These are phyloP conservation scores for Hypsizygus ulmarius DNA, from an alignment of 1,284 basidiomycete species.

Conservation along the genomic window DNA sequence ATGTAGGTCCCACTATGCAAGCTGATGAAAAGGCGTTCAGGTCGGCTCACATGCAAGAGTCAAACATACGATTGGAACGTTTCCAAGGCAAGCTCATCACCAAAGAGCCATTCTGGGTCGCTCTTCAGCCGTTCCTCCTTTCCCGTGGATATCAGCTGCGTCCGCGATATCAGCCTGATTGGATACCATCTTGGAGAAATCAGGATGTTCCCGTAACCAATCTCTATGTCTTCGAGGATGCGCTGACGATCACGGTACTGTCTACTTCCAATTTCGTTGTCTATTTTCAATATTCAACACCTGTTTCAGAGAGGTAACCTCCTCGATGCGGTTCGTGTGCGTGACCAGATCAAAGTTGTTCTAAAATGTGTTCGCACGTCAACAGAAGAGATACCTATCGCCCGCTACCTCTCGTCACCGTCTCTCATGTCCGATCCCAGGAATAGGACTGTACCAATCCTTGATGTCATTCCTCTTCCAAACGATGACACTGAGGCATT, in stretches of 20 bases:
- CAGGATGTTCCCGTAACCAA: not conserved
- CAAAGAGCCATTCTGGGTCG: too few species aligned
- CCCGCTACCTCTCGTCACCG: conserved; percentile 3
- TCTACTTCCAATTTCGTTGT: not conserved
- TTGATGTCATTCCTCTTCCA: conserved; percentile 11
- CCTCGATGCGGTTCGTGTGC: not conserved
- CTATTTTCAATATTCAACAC: not conserved
- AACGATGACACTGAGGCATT: not conserved
- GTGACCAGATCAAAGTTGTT: not conserved
- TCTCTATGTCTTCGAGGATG: not conserved
- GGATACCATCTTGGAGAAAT: conserved; percentile 7
- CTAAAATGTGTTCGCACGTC: not conserved
- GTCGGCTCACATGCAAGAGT: too few species aligned
- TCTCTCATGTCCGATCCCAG: conserved; percentile 2
- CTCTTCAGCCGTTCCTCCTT: too few species aligned
- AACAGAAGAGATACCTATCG: conserved; percentile 6
- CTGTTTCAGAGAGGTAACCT: not conserved
- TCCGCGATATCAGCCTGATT: not conserved
- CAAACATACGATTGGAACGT: too few species aligned
- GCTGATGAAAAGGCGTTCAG: too few species aligned
- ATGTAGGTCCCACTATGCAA: too few species aligned
- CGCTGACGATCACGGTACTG: not conserved
- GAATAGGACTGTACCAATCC: conserved; percentile 11
- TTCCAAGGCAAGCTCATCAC: too few species aligned
- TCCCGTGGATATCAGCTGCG: too few species aligned